Evolutionary conservation across 805 yeast species (phyloP), one percentile per base, ranked within the genome.

Genomic region (Starmerella geochares): DNA sequence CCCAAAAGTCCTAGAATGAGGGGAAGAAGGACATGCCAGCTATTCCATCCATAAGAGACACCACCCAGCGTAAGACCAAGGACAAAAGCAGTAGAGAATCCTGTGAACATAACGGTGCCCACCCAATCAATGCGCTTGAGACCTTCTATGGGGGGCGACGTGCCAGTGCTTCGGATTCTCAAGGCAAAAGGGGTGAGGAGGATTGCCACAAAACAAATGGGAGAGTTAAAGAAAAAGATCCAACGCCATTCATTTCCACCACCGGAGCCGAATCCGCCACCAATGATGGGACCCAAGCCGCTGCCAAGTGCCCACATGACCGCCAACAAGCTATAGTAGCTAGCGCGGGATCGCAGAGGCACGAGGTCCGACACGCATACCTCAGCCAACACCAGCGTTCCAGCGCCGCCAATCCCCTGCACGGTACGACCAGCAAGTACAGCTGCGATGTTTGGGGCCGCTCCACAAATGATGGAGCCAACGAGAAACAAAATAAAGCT

Each of bases 361-460:
- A 76, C 76, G 9, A 73, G 61, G 57, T 80, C 85, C 2, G 82
- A 70, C 14, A 74, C 66, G 24, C 81, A 75, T 23, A 80, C 74
- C 53, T 74, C 69, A 3, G 72, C 73, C 62, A 78, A 65, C 1
- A 79, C 67, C 58, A 76, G 79, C 36, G 81, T 72, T 24, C 83
- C 83, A 32, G 83, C 81, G 8, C 80, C 86, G 11, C 87, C 88
- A 32, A 79, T 60, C 42, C 90, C 90, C 42, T 78, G 77, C 16
- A 82, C 65, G 10, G 77, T 79, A 59, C 88, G 70, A 2, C 86
- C 87, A 3, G 78, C 84, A 50, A 82, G 79, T 33, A 83, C 62
- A 71, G 75, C 73, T 48, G 72, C 68, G 76, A 82, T 78, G 28
- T 69, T 67, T 9, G 60, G 66, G 0, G 84, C 65, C 1, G 78